Evolutionary conservation across 352 stramenopile genomes (phyloP), one percentile per base, ranked within the genome.

Genomic region (Globisporangium cederbergense): DNA sequence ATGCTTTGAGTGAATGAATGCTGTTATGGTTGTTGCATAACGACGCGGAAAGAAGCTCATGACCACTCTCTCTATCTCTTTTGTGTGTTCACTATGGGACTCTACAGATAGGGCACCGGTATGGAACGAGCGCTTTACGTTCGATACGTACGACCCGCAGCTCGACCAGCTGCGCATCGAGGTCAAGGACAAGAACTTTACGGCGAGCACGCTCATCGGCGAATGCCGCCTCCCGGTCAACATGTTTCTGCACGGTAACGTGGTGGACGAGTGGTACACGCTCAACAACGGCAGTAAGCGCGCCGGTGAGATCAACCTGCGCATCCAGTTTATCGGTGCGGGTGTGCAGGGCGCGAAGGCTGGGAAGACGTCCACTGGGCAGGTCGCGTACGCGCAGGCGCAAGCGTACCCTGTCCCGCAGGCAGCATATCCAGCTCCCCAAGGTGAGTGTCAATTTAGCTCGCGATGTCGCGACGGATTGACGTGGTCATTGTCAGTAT

Each of bases 171-270:
- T 95, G 60, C 64, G 79, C 49, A 73, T 95, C 45, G 69, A 91
- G 58, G 81, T 95, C 64, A 91, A 91, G 70, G 84, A 95, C 78
- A 91, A 91, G 69, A 95, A 91, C 66, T 91, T 91, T 55, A 90
- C 82, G 18, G 71, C 79, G 16, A 82, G 83, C 59, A 77, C 71
- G 13, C 74, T 92, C 38, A 94, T 94, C 52, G 86, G 86, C n/a
- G 79, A 89, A 62, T 79, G 76, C 50, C 77, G 77, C 18, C 73
- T 95, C 25, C 83, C 82, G 22, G 58, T 95, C 42, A 92, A 76
- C 63, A 91, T 89, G 75, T 92, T 95, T 36, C 62, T 88, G 46
- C 66, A 72, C 38, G 83, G 86, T 28, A 72, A 74, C 45, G 70
- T 95, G 53, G 73, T 81, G 54, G 86, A 95, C 72, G 75, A 95